Percentiles rank a stretch among this genome's conserved stretches.
Evolutionary conservation across 768 basidiomycete species (phyloP).

Genomic region (Tylopilus sp.): DNA sequence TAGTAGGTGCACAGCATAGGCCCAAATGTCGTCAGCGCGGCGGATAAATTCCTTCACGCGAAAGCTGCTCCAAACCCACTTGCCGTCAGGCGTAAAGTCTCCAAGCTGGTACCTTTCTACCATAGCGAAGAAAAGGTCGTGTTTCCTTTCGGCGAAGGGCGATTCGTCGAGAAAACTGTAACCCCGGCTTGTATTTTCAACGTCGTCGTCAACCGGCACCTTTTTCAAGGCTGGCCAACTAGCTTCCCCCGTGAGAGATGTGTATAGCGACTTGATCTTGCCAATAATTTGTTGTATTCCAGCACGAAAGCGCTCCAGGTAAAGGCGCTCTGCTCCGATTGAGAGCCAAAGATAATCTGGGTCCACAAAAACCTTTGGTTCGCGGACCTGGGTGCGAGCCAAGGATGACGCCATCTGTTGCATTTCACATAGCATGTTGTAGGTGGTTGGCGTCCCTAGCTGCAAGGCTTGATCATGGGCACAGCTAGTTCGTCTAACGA

Average conservation of each 20-base stretch:
- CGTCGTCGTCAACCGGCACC: not conserved
- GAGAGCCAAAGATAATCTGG: not conserved
- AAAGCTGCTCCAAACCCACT: not conserved
- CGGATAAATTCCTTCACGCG: not conserved
- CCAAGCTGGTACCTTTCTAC: not conserved
- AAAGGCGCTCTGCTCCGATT: not conserved
- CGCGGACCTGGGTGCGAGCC: not conserved
- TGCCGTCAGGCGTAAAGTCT: not conserved
- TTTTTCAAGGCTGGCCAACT: not conserved
- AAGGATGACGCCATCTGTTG: conserved; percentile 3
- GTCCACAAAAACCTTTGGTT: conserved; percentile 1
- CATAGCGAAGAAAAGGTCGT: not conserved
- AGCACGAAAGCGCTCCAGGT: not conserved
- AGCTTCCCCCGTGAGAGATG: not conserved
- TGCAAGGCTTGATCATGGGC: not conserved
- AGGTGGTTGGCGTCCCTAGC: not conserved
- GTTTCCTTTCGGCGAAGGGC: not conserved
- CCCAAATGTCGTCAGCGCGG: not conserved
- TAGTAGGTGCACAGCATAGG: not conserved
- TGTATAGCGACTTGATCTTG: not conserved
- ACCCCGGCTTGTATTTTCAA: not conserved
- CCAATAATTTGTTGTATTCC: not conserved
- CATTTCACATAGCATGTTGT: conserved; percentile 10
- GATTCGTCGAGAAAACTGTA: conserved; percentile 2
- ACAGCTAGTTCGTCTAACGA: not conserved